Evolutionary conservation across 140 eudicot species (phyloP).

Genomic region (Anethum foeniculum): DNA sequence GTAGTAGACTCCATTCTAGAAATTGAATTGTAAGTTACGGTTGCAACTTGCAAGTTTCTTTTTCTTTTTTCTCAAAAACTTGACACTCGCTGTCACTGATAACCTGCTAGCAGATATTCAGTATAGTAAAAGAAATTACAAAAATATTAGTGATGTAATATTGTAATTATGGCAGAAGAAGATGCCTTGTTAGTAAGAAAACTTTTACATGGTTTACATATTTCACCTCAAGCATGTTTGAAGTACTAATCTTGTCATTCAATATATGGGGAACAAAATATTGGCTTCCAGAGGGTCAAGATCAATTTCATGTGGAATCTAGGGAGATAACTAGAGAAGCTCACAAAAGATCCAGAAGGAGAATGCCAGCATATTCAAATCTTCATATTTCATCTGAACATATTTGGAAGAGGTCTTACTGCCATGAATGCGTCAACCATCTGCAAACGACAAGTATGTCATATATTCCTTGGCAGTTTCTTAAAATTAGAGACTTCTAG

Average conservation of each 20-base stretch:
- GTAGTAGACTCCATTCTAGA: no score
- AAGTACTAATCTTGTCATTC: background rate
- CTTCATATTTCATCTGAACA: slow-evolving; percentile 40
- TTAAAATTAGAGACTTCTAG: background rate
- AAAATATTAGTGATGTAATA: no score
- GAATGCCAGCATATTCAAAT: background rate
- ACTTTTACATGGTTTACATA: background rate
- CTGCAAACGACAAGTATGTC: slow-evolving; percentile 33
- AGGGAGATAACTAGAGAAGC: background rate
- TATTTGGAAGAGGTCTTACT: slow-evolving; percentile 73
- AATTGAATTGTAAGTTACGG: no score
- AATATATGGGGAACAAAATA: background rate
- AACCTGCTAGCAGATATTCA: background rate
- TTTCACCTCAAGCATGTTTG: background rate
- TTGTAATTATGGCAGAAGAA: background rate
- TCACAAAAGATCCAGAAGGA: background rate
- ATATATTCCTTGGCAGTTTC: background rate
- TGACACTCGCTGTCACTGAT: background rate
- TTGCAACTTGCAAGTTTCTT: no score
- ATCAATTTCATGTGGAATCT: background rate
- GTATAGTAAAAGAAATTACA: background rate
- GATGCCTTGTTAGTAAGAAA: background rate
- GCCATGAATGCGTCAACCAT: slow-evolving; percentile 97
- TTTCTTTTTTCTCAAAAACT: no score
- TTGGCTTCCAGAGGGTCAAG: background rate